Conservation (phyloP, 2,329 filamentous ascomycete genomes). For the Epichloe aotearoae region DNA sequence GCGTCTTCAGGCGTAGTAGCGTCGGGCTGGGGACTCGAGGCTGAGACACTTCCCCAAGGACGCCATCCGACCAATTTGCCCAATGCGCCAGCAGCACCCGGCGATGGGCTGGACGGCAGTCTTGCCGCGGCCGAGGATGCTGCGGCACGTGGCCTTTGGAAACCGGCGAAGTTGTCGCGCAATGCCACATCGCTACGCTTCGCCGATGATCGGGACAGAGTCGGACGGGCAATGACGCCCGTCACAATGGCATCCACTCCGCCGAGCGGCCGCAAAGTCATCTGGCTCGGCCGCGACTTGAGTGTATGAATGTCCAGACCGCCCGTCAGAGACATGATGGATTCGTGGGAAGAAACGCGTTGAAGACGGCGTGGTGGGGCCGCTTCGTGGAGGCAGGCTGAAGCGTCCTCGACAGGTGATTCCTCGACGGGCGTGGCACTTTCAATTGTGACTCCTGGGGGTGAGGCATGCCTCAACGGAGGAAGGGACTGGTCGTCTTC, state of each 20-base stretch:
- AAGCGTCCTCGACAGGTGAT: conserved; percentile 16
- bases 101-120: conserved; percentile 13
- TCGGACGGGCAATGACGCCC: conserved; percentile 46
- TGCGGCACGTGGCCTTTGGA: conserved; percentile 20
- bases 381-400: conserved; percentile 21
- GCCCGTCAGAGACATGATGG: conserved; percentile 72
- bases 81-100: conserved; percentile 17
- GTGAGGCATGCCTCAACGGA: conserved; percentile 11
- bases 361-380: conserved; percentile 38
- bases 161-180: conserved; percentile 38
- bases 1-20: conserved; percentile 7
- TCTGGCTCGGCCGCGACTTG: conserved; percentile 60
- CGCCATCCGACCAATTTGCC: conserved; percentile 36
- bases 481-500: conserved; percentile 17
- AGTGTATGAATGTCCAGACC: conserved; percentile 85
- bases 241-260: conserved; percentile 43
- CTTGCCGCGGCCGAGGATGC: conserved; percentile 20
- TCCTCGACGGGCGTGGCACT: conserved; percentile 21
- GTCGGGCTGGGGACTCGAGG: conserved; percentile 5
- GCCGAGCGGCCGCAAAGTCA: conserved; percentile 44
- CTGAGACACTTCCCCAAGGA: conserved; percentile 25
- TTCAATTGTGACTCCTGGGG: conserved; percentile 14
- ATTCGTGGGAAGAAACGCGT: conserved; percentile 68
- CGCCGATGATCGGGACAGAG: conserved; percentile 32
- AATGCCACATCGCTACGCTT: conserved; percentile 42